phyloP scores from a whole-genome alignment of 2,329 filamentous ascomycete genomes.

The Diaporthe citri region DNA sequence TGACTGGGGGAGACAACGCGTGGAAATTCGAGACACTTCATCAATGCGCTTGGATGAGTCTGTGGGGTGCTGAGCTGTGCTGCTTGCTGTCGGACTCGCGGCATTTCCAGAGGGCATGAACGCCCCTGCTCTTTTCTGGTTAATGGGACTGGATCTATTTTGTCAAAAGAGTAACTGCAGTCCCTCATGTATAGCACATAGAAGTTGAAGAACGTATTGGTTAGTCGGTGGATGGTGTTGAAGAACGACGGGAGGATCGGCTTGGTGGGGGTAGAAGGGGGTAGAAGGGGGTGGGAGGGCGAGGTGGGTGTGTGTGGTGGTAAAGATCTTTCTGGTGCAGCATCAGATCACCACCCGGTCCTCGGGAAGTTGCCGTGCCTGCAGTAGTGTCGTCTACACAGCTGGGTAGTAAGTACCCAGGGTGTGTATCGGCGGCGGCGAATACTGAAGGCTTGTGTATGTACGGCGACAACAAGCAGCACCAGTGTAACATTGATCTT shows the following conservation, averaged over 20 bases:
- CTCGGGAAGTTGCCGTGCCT: conserved; percentile 31
- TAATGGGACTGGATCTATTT: neutral
- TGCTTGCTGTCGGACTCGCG: neutral
- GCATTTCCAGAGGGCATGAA: neutral
- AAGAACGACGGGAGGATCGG: neutral
- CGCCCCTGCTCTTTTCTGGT: neutral
- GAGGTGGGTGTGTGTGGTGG: neutral
- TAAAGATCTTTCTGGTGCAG: conserved; percentile 26
- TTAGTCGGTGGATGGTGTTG: neutral
- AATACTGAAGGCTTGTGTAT: neutral
- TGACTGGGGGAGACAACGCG: conserved; percentile 22
- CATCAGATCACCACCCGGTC: conserved; percentile 9
- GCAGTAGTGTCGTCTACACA: conserved; percentile 20
- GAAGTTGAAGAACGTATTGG: neutral
- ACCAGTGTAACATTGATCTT: conserved; percentile 2
- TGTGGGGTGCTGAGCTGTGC: conserved; percentile 22
- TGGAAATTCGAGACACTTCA: conserved; percentile 24
- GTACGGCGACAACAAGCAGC: neutral
- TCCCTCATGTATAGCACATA: neutral
- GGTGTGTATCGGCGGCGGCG: conserved; percentile 9
- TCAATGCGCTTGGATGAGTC: conserved; percentile 29
- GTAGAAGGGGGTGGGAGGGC: neutral
- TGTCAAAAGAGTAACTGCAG: neutral
- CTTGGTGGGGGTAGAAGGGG: neutral
- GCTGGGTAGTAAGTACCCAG: neutral